Conservation (phyloP, 2,329 filamentous ascomycete genomes). For the Cordyceps militaris region DNA sequence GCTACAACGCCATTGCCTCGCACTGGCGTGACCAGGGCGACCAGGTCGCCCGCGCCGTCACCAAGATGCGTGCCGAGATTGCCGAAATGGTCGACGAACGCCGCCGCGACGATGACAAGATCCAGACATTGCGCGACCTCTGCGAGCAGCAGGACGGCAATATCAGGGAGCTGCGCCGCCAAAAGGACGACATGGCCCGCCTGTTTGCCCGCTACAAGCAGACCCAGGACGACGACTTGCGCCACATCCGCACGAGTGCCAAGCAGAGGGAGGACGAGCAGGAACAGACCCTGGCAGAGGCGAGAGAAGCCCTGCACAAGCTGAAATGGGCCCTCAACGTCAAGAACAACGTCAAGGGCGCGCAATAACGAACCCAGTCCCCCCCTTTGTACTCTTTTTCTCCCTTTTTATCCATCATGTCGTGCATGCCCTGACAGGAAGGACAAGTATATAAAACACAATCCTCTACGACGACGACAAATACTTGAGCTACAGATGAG, state of each 20-base stretch:
- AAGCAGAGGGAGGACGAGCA: constrained; percentile 54
- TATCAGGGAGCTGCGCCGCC: constrained; percentile 49
- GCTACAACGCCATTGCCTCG: constrained; percentile 59
- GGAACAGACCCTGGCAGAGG: constrained; percentile 48
- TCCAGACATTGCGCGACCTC: constrained; percentile 58
- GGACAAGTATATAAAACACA: background rate
- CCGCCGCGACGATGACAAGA: constrained; percentile 53
- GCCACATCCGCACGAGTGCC: constrained; percentile 51
- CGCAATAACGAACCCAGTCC: constrained; percentile 33
- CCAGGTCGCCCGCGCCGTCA: constrained; percentile 47
- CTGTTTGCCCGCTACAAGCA: constrained; percentile 59
- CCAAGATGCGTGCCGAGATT: constrained; percentile 47
- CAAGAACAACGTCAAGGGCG: constrained; percentile 52
- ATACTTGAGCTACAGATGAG: background rate
- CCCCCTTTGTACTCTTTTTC: background rate
- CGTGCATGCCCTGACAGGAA: background rate
- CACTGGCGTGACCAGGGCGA: constrained; percentile 62
- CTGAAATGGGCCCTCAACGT: constrained; percentile 67
- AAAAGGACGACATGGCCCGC: constrained; percentile 54
- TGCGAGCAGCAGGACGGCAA: constrained; percentile 68
- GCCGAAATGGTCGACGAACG: constrained; percentile 47
- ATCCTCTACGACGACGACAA: background rate
- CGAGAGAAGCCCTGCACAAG: constrained; percentile 56
- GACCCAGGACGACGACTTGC: constrained; percentile 55
- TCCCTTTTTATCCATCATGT: background rate